These are phyloP conservation scores for Fusarium sp. DNA, from an alignment of 2,329 filamentous ascomycete genomes.

Conservation along the genomic window DNA sequence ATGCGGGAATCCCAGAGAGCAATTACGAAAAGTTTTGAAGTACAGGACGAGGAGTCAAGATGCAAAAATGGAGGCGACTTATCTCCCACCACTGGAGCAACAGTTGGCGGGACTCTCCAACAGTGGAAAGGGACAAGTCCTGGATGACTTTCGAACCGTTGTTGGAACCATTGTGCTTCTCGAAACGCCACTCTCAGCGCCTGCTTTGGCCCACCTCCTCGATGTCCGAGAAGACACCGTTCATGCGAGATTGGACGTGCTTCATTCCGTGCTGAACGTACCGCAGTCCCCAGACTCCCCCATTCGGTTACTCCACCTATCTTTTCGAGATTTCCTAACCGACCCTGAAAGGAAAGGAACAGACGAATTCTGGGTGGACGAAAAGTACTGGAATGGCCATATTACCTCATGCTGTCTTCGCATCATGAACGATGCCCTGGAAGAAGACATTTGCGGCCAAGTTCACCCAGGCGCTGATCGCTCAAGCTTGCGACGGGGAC, in stretches of 20 bases:
- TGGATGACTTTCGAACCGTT: slow-evolving; percentile 39
- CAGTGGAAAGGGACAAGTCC: slow-evolving; percentile 3
- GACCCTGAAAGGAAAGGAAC: slow-evolving; percentile 30
- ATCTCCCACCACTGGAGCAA: slow-evolving; percentile 23
- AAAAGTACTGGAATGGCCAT: slow-evolving; percentile 38
- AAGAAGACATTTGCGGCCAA: slow-evolving; percentile 50
- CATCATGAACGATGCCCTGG: slow-evolving; percentile 48
- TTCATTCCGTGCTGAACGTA: slow-evolving; percentile 1
- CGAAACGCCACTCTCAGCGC: slow-evolving; percentile 21
- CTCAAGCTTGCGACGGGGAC: neutral
- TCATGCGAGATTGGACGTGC: neutral
- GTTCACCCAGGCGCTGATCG: neutral
- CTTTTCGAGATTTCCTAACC: slow-evolving; percentile 55
- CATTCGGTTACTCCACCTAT: slow-evolving; percentile 47
- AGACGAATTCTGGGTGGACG: slow-evolving; percentile 52
- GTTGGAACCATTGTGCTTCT: slow-evolving; percentile 44
- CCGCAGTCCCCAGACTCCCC: neutral
- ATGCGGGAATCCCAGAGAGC: slow-evolving; percentile 35
- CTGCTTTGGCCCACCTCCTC: slow-evolving; percentile 25
- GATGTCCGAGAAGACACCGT: neutral
- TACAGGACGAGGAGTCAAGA: neutral
- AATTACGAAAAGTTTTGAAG: slow-evolving; percentile 41
- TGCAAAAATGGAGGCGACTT: slow-evolving; percentile 27
- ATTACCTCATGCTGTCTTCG: slow-evolving; percentile 52
- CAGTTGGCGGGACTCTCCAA: neutral